These are phyloP conservation scores for Alternaria gansuensis DNA, from an alignment of 2,329 filamentous ascomycete species.

Conservation along the genomic window DNA sequence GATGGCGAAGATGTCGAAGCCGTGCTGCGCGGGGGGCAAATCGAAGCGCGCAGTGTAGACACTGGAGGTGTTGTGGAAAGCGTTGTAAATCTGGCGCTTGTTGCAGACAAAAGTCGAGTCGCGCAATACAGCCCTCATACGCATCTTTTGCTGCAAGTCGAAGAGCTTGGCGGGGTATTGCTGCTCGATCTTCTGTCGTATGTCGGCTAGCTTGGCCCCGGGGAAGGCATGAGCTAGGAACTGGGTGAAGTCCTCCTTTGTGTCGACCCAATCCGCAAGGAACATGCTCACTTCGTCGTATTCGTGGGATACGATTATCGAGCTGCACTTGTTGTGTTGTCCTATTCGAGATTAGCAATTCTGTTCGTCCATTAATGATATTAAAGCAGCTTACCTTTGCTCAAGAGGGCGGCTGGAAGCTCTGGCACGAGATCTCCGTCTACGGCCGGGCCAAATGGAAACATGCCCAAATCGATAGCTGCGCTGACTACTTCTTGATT, in stretches of 20 bases:
- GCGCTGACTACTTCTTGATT: neutral
- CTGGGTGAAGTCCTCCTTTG: neutral
- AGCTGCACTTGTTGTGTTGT: neutral
- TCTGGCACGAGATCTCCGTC: neutral
- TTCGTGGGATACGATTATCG: neutral
- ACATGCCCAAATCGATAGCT: neutral
- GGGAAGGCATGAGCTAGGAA: neutral
- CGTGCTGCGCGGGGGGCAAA: neutral
- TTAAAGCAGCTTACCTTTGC: neutral
- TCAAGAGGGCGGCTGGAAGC: neutral
- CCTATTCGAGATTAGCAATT: neutral
- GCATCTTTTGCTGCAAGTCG: neutral
- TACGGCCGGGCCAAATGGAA: neutral
- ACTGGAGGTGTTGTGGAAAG: neutral
- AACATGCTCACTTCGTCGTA: neutral
- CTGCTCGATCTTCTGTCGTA: neutral
- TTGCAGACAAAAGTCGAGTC: neutral
- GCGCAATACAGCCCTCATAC: neutral
- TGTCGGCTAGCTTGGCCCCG: neutral
- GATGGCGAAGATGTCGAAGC: neutral
- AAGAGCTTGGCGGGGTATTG: neutral
- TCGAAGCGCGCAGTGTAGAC: neutral
- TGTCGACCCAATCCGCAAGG: neutral
- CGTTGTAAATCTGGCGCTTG: neutral
- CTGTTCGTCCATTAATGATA: neutral